A percentile compares a stretch with the other conserved stretches of the same genome.
phyloP scores from a whole-genome alignment of 1,284 basidiomycete genomes.

The Xerocomus minutiporus region DNA sequence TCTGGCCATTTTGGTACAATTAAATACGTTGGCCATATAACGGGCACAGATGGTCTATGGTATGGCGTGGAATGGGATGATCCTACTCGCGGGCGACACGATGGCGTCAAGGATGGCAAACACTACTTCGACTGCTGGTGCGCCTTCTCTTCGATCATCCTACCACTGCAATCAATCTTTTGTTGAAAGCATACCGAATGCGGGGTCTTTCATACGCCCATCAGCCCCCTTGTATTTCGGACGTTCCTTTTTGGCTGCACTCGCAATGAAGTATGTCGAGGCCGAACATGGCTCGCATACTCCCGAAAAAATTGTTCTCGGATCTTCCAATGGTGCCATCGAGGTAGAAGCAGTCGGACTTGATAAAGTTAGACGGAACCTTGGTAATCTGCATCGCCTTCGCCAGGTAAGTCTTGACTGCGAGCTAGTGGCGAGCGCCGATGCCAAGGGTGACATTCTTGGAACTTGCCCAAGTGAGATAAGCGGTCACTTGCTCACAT shows the following conservation, averaged over 20 bases:
- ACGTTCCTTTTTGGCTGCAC: slow-evolving; percentile 68
- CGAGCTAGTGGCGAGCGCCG: slow-evolving; percentile 56
- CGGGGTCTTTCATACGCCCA: slow-evolving; percentile 75
- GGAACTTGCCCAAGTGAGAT: slow-evolving; percentile 67
- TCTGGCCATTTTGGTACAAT: slow-evolving; percentile 61
- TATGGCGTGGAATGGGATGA: slow-evolving; percentile 96
- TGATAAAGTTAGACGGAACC: slow-evolving; percentile 69
- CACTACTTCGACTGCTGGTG: slow-evolving; percentile 80
- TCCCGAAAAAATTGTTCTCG: slow-evolving; percentile 65
- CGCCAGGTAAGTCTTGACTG: slow-evolving; percentile 77
- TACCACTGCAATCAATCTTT: slow-evolving; percentile 9
- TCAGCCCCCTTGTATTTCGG: slow-evolving; percentile 58
- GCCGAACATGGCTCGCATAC: slow-evolving; percentile 45
- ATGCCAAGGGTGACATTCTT: slow-evolving; percentile 51
- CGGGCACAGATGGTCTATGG: slow-evolving; percentile 70
- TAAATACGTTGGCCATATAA: slow-evolving; percentile 65
- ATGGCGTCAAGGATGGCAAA: slow-evolving; percentile 73
- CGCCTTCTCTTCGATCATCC: slow-evolving; percentile 26
- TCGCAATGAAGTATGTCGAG: slow-evolving; percentile 75
- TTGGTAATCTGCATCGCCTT: slow-evolving; percentile 64
- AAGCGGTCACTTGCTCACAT: slow-evolving; percentile 1
- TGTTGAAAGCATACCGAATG: slow-evolving; percentile 42
- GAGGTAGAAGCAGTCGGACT: slow-evolving; percentile 84
- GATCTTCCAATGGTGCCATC: slow-evolving; percentile 78
- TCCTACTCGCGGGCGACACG: slow-evolving; percentile 77